Evolutionary conservation across 2,329 filamentous ascomycete genomes (phyloP), one percentile per base, ranked within the genome.

Genomic region (Berkeleyomyces rouxiae): DNA sequence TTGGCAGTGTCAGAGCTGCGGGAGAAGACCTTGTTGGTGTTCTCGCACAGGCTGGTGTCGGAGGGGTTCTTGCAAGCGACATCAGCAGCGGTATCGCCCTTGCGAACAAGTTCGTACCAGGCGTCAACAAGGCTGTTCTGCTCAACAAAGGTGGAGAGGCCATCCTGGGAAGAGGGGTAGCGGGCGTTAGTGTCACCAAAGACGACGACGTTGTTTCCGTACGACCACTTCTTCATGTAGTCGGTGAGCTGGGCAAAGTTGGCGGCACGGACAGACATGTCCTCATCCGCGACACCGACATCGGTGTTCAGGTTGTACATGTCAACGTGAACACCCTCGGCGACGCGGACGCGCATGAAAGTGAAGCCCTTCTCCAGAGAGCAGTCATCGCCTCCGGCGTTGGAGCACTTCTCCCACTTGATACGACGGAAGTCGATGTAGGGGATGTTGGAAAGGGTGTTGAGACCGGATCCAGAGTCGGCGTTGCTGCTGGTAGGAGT

Each of bases 291-390:
- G 39, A 75, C 78, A 13, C 82, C 83, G 16, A 84, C 85, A 69
- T 87, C 84, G 1, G 83, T 74, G 69, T 87, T 84, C 5, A 87
- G 68, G 69, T 87, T 87, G 74, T 86, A 86, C 6, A 81, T 73
- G 69, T 87, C 84, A 33, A 84, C 71, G 65, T 79, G 84, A 6
- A 82, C 76, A n/a, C 61, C 61, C 64, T 61, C 61, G 7, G 75
- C 76, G 11, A 85, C 67, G 23, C 75, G 71, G 47, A 79, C 71
- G 10, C 82, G 78, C 82, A 87, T 85, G 58, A 82, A 82, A 0
- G 83, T 86, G 70, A 86, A 86, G 11, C 84, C 84, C 71, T 87
- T 87, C 31, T 83, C 84, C 0, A 84, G 86, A 66, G 86, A 72
- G 69, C 84, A 87, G 70, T 87, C 84, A 0, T 70, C 68, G 0